These are phyloP conservation scores for Pluteus cervinus DNA, from an alignment of 768 basidiomycete species.

Conservation along the genomic window DNA sequence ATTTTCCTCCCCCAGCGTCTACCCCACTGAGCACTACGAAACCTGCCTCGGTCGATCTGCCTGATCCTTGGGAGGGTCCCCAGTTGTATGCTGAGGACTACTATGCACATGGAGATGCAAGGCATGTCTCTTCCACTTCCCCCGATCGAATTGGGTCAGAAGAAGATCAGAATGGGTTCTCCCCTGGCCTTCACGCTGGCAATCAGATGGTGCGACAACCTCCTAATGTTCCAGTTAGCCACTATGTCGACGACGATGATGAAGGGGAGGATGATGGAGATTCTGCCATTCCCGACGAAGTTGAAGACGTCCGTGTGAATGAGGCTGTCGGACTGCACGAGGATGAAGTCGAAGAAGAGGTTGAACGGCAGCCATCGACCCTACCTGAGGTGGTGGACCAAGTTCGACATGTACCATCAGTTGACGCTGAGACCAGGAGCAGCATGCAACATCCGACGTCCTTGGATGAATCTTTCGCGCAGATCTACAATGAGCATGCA, in stretches of 20 bases:
- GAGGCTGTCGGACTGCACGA: constrained; percentile 8
- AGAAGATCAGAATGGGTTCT: too few species aligned
- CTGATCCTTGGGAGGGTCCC: constrained; percentile 28
- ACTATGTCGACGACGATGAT: too few species aligned
- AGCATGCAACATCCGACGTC: too few species aligned
- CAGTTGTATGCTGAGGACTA: constrained; percentile 29
- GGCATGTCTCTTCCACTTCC: constrained; percentile 7
- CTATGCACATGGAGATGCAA: constrained; percentile 24
- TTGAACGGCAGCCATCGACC: constrained; percentile 11
- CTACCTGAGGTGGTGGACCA: constrained; percentile 8
- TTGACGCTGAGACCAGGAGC: too few species aligned
- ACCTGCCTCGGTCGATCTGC: constrained; percentile 18
- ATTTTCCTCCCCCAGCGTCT: constrained; percentile 18
- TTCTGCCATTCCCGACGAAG: too few species aligned
- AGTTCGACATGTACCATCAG: too few species aligned
- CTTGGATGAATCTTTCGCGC: too few species aligned
- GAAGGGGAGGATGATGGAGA: too few species aligned
- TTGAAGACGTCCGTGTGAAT: constrained; percentile 4
- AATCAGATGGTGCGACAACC: too few species aligned
- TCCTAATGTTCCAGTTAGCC: too few species aligned
- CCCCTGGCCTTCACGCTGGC: too few species aligned
- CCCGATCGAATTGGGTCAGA: constrained; percentile 8
- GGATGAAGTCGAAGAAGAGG: constrained; percentile 11
- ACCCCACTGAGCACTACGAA: constrained; percentile 4
- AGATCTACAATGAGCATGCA: too few species aligned